Base-by-base conservation (phyloP, 306 rosid genomes). In the Malus orientalis region DNA sequence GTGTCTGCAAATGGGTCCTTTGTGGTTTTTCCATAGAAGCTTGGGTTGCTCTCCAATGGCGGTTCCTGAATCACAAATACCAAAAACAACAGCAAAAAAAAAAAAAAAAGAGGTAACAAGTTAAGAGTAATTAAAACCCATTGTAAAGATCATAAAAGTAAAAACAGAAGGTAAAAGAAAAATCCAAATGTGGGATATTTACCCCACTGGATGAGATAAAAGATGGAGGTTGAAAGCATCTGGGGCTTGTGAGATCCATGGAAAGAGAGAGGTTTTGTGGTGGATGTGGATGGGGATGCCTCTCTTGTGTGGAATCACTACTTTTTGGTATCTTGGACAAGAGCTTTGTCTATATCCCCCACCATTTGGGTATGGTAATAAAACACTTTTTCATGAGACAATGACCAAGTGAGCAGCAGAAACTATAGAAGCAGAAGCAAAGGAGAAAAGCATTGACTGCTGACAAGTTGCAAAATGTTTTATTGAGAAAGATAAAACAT, bases 171-270 rank as follows among this genome's bases (percentile, higher is more conserved):
- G 71, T 32, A 54, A 61, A 76, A 79, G 18, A 53, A 54, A 63
- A 51, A 69, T 14, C 0, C 18, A 68, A 66, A 65, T 71, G 67
- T 69, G 62, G 67, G 57, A 71, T 61, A 27, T 65, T 70, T 85
- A 93, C 96, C 91, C 81, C 89, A 81, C 70, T 82, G 67, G 91
- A 73, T 49, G 81, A 74, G 67, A 90, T 78, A 1, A 84, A 44
- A 62, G 86, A 79, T 23, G 89, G 83, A 77, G 91, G 9, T 69
- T 84, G 90, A 61, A 90, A 88, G 81, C 79, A 82, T 84, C 85
- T 84, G 74, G 91, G 85, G 82, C 73, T 76, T 51, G 91, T 73
- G 72, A 87, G 87, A 80, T 93, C 92, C 96, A 91, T 90, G 82
- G 53, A 47, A 16, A 49, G 54, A 45, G 16, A 12, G 51, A 45